Base-by-base conservation (phyloP, 1,284 basidiomycete species). In the Paramarasmius palmivorus region DNA sequence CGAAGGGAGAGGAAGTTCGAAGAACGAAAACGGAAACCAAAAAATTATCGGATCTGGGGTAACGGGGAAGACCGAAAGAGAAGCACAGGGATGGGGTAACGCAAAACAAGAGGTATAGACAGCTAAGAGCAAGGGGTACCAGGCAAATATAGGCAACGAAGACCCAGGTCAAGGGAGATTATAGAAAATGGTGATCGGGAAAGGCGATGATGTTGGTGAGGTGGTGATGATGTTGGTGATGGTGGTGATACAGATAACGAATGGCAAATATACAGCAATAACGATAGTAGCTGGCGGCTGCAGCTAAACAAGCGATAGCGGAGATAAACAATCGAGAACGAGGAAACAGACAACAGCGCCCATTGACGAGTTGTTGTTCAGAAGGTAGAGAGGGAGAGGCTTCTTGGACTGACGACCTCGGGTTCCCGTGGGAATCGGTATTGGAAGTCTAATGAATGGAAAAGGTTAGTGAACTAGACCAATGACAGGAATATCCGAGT, bases 351-450 rank as follows among this genome's bases (percentile, higher is more conserved):
- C 25, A 14, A 42, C 14, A 22, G 23, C 20, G 41, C 41, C 14
- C 41, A 22, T 6, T 23, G 25, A 10, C 9, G 19, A 42, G 4
- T 19, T 34, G 40, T 32, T 34, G 48, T 54, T 75, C 68, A 85
- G 62, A 86, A 86, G 2, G 83, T 86, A 36, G 84, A 83, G 47
- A 81, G 61, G 26, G 70, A 70, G 55, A 70, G 72, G 36, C 55
- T 59, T 34, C 57, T 50, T 15, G 36, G 25, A 20, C 36, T 23
- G 8, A 25, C 47, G 19, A 73, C 74, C 59, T 78, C 75, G 39
- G 72, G 69, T 51, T 78, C 73, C 60, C 71, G 73, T 41, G 74
- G 74, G 56, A 78, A 79, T 49, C 85, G 78, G 57, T 85, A 83
- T 64, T 84, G 83, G 68, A 87, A 87, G 17, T 76, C 79, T 81